Conservation (phyloP, 305 asterid species). For the Solanum hybrid region DNA sequence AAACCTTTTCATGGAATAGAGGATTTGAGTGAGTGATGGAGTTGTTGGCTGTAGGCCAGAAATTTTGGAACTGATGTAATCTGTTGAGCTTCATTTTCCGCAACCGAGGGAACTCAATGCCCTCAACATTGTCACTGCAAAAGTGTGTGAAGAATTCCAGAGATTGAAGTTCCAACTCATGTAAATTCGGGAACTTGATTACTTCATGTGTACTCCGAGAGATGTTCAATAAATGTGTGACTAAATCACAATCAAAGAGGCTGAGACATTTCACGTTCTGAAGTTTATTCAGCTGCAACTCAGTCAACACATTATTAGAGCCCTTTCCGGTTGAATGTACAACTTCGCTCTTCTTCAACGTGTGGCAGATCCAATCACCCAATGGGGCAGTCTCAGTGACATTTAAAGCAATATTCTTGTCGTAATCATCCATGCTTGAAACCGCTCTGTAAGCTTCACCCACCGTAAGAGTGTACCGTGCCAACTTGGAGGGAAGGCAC, state of each 20-base stretch:
- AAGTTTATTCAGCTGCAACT: background rate
- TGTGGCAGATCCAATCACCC: background rate
- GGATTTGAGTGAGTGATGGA: background rate
- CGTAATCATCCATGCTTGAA: background rate
- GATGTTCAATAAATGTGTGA: background rate
- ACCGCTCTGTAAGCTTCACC: background rate
- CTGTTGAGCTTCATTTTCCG: background rate
- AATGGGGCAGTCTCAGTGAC: background rate
- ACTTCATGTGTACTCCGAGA: background rate
- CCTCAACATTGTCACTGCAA: background rate
- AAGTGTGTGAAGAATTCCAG: background rate
- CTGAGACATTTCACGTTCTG: background rate
- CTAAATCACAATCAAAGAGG: background rate
- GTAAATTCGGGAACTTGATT: background rate
- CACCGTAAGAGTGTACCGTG: background rate
- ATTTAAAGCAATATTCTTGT: too few species aligned
- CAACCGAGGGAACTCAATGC: background rate
- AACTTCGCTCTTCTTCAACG: background rate
- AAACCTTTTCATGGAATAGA: background rate
- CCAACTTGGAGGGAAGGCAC: background rate
- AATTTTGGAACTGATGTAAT: background rate
- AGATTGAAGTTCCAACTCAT: background rate
- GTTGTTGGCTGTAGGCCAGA: background rate
- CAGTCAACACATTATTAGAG: background rate
- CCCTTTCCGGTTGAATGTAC: background rate